phyloP scores from a whole-genome alignment of 1,284 basidiomycete species.

The Neonothopanus nambi region DNA sequence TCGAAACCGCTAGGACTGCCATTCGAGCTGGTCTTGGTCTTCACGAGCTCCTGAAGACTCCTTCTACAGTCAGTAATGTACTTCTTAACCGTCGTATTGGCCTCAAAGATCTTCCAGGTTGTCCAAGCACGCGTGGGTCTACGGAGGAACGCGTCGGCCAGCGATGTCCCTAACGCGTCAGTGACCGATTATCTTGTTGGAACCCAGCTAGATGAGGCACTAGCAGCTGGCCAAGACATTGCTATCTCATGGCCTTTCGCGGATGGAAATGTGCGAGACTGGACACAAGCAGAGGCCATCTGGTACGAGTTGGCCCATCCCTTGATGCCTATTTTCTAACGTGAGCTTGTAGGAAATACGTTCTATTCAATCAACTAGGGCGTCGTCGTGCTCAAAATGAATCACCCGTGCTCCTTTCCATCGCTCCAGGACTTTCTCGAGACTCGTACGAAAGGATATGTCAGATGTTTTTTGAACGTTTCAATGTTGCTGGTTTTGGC shows the following conservation, averaged over 20 bases:
- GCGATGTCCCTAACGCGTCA: slow-evolving; percentile 36
- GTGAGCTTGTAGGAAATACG: slow-evolving; percentile 65
- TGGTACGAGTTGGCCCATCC: slow-evolving; percentile 62
- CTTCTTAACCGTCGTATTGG: not conserved
- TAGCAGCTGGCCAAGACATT: slow-evolving; percentile 71
- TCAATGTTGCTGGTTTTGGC: slow-evolving; percentile 87
- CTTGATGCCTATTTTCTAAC: slow-evolving; percentile 5
- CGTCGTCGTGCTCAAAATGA: slow-evolving; percentile 86
- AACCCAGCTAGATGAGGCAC: slow-evolving; percentile 74
- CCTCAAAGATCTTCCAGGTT: slow-evolving; percentile 44
- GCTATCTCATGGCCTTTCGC: slow-evolving; percentile 85
- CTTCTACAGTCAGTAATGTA: slow-evolving; percentile 63
- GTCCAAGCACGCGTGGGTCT: slow-evolving; percentile 75
- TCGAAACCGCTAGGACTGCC: slow-evolving; percentile 74
- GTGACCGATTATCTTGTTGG: slow-evolving; percentile 89
- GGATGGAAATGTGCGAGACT: slow-evolving; percentile 75
- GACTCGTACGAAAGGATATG: slow-evolving; percentile 74
- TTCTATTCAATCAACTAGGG: slow-evolving; percentile 77
- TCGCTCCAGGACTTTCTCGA: slow-evolving; percentile 73
- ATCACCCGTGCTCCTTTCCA: slow-evolving; percentile 79
- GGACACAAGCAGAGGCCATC: slow-evolving; percentile 89
- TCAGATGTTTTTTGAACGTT: slow-evolving; percentile 93
- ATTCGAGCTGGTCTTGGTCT: slow-evolving; percentile 81
- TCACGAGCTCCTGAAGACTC: slow-evolving; percentile 76
- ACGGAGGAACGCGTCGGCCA: slow-evolving; percentile 42